phyloP scores from a whole-genome alignment of 495 filamentous ascomycete species.

The Choiromyces venosus region DNA sequence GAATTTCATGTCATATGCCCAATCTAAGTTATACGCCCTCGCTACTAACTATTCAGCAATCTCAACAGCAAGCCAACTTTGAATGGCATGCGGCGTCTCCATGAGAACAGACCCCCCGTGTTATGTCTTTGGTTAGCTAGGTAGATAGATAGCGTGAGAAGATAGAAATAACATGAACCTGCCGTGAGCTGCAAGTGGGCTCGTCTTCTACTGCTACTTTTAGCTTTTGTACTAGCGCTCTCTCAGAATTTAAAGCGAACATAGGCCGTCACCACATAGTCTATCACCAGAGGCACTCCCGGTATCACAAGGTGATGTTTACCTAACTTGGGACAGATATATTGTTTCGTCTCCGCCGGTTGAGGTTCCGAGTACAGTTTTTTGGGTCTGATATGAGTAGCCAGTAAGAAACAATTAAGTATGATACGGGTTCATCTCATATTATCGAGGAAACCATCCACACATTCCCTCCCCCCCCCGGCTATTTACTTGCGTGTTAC shows the following conservation, averaged over 20 bases:
- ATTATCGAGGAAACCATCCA: slow-evolving; percentile 24
- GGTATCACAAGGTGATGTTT: not conserved
- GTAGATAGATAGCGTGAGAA: not conserved
- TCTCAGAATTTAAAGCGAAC: not conserved
- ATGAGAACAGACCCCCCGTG: not conserved
- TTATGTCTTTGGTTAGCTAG: not conserved
- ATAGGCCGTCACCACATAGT: not conserved
- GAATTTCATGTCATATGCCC: not conserved
- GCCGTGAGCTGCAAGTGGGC: not conserved
- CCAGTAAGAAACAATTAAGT: slow-evolving; percentile 23
- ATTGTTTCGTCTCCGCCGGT: slow-evolving; percentile 22
- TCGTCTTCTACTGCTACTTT: not conserved
- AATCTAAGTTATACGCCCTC: not conserved
- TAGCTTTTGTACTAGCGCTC: not conserved
- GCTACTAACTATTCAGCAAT: not conserved
- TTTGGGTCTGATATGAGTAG: slow-evolving; percentile 4
- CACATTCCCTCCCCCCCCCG: slow-evolving; percentile 32
- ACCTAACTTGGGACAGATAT: not conserved
- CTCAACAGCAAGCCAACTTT: not conserved
- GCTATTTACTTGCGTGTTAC: slow-evolving; percentile 24
- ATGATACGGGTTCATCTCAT: slow-evolving; percentile 40
- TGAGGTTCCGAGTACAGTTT: slow-evolving; percentile 32
- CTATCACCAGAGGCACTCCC: not conserved
- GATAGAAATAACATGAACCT: not conserved
- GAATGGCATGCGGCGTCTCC: not conserved